Base-by-base conservation (phyloP, 2,329 filamentous ascomycete genomes). In the Claviceps sp. region DNA sequence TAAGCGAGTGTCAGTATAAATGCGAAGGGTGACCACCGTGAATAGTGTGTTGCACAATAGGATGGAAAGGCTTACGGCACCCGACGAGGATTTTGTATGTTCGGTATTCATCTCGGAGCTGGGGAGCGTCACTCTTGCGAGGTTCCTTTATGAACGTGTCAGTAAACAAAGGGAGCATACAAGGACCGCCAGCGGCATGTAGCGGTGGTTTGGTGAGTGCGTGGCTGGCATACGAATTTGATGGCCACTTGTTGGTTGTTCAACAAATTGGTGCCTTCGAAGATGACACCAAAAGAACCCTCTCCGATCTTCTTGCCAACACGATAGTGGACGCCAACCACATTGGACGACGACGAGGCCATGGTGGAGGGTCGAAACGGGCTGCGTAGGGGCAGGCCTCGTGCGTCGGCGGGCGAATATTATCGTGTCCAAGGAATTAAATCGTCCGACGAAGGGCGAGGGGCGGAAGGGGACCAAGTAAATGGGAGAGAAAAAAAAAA, bases 281-380 rank as follows among this genome's bases (percentile, higher is more conserved):
- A 97, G 67, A 97, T 96, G 62, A 97, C 93, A 76, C 91, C 91
- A 65, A 97, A 97, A 41, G 89, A 95, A 59, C 91, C 91, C 80
- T 97, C 93, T 69, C 93, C 93, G 62, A 98, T 97, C 77, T 98
- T 98, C 81, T 97, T 97, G 63, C 93, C 93, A 60, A 98, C 93
- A 60, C 93, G 82, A 72, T 98, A 98, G 74, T 98, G 93, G 60
- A 98, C 93, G 67, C 93, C 93, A 64, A 97, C 93, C 61, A 98
- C 93, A 72, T 97, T 97, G 56, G 89, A 95, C 57, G 88, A 93
- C 55, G 86, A 89, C 58, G 87, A 90, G 54, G 88, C 82, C 88
- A 93, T 93, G 67, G 64, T 67, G 67, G 60, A 56, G 56, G 54
- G 53, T 38, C 47, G 52, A 39, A 39, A 47, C 26, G 40, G 54